Evolutionary conservation across 495 filamentous ascomycete species (phyloP).

Genomic region (Neurospora sp.): DNA sequence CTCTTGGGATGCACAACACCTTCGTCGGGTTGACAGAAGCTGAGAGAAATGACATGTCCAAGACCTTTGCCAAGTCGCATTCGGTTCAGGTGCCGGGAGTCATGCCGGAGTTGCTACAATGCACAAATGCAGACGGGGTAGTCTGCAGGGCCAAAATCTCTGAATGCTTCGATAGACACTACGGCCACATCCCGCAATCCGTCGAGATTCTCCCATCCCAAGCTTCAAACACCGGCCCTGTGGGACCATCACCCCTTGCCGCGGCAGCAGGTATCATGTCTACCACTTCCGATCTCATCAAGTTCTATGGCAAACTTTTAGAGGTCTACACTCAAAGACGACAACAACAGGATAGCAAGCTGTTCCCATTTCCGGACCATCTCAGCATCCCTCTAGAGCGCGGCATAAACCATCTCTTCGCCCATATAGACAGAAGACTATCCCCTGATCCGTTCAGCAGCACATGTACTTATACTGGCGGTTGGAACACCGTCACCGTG

Average conservation of each 20-base stretch:
- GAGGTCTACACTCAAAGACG: background rate
- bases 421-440: background rate
- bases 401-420: slow-evolving; percentile 3
- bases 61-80: slow-evolving; percentile 1
- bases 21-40: background rate
- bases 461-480: slow-evolving; percentile 8
- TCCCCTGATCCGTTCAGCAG: background rate
- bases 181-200: background rate
- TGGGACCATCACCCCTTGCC: background rate
- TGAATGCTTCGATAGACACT: background rate
- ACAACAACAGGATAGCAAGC: background rate
- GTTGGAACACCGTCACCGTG: slow-evolving; percentile 3
- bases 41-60: background rate
- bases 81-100: background rate
- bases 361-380: too few species aligned
- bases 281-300: slow-evolving; percentile 5
- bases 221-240: background rate
- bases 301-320: slow-evolving; percentile 4
- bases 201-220: slow-evolving; percentile 1
- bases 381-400: background rate
- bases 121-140: background rate
- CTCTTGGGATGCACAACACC: slow-evolving; percentile 6
- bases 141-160: background rate
- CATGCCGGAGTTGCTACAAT: background rate
- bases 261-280: slow-evolving; percentile 13